These are phyloP conservation scores for Coniochaeta prunicola DNA, from an alignment of 2,329 filamentous ascomycete species.

Conservation along the genomic window DNA sequence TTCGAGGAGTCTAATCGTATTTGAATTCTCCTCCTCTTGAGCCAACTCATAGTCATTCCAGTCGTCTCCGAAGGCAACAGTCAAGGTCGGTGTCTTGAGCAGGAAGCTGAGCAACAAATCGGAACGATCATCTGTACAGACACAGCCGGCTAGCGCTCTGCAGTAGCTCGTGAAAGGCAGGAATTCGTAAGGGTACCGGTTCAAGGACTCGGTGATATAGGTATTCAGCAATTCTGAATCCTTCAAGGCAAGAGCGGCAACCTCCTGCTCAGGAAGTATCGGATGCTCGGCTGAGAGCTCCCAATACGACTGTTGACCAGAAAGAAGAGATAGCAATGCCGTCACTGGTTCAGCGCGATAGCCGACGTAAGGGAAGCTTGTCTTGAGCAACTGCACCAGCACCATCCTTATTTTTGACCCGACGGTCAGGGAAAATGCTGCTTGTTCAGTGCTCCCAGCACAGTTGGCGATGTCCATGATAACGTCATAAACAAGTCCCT, in stretches of 20 bases:
- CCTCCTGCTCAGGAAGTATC: conserved; percentile 29
- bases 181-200: conserved; percentile 81
- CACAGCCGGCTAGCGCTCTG: conserved; percentile 53
- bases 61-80: conserved; percentile 62
- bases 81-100: conserved; percentile 64
- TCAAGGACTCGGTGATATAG: conserved; percentile 61
- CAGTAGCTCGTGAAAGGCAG: conserved; percentile 69
- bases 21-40: conserved; percentile 79
- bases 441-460: conserved; percentile 36
- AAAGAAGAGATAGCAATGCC: conserved; percentile 58
- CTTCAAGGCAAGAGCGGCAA: conserved; percentile 36
- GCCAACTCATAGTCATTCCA: conserved; percentile 73
- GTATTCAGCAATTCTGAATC: conserved; percentile 50
- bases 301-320: conserved; percentile 46
- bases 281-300: conserved; percentile 33
- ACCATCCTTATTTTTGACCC: conserved; percentile 55
- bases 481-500: conserved; percentile 46
- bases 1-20: conserved; percentile 62
- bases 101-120: conserved; percentile 55
- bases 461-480: conserved; percentile 41
- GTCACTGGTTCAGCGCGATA: conserved; percentile 68
- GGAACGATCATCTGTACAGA: conserved; percentile 24
- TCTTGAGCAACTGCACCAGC: conserved; percentile 64
- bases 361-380: conserved; percentile 57
- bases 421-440: conserved; percentile 46